Evolutionary conservation across 805 yeast genomes (phyloP), one percentile per base, ranked within the genome.

Genomic region (Wickerhamomyces hampshirensis): DNA sequence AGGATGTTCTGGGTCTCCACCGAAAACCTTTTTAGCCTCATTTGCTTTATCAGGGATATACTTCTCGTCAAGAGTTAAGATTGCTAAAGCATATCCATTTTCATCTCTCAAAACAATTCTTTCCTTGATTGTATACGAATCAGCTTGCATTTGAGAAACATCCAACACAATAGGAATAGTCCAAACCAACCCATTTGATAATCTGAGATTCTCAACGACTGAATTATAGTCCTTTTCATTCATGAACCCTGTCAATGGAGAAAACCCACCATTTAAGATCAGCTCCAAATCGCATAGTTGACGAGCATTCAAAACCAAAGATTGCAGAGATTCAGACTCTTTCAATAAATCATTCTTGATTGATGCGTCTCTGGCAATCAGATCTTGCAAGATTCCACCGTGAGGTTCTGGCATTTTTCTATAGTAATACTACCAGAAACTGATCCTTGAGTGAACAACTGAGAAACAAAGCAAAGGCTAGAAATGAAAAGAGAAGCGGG

Each of bases 1-100:
- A 15, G 97, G 97, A 64, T 89, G 98, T 61, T 91, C 97, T 30
- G 94, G 89, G 60, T 91, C 97, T 44, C 97, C 98, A 60, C 97
- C 79, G 66, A 87, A 91, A 19, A 88, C 97, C 57, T 80, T 73
- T 48, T 75, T 62, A 35, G 96, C 96, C 68, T 89, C 98, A 14
- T 59, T 58, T 38, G 65, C 55, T 69, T 91, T 91, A 63, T 89
- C 71, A 48, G 96, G 96, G 51, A 69, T 69, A 69, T 83, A 89
- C 23, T 85, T 74, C 45, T 88, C 93, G 40, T 71, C 77, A 17
- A 89, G 68, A 9, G 94, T 82, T 55, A 89, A 65, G 48, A 89
- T 77, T 18, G 97, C 96, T 51, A 89, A 68, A 1, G 86, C 77
- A 36, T 73, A 64, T 49, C 80, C 84, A 59, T 85, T 89, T 60